Base-by-base conservation (phyloP, 169 alveolate genomes). In the Pseudocohnilembus persalinus region DNA sequence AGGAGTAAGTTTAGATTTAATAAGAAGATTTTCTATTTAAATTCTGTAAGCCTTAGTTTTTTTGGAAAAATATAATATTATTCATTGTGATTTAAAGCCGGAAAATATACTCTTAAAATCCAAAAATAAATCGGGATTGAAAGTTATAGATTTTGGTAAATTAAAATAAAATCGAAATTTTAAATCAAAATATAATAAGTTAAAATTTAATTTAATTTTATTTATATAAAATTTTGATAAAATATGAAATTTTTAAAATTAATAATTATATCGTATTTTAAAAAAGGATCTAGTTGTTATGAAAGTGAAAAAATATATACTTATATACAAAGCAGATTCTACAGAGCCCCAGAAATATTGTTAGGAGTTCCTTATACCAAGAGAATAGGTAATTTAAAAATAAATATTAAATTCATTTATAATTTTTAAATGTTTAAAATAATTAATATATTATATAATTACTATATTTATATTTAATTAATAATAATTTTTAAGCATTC, bases 61-160 rank as follows among this genome's bases (percentile, higher is more conserved):
- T 81, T 77, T 94, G 72, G 84, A 89, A 80, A 92, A 92, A 35
- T 81, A 88, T 73, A 88, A 89, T 29, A 88, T 96, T 29, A 92
- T 96, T 31, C 98, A 96, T 83, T 96, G 98, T 73, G 98, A 96
- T 77, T 88, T 96, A 76, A 96, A 96, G 76, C 98, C 98, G 26
- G 98, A 96, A 84, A 96, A 96, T 90, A 94, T 96, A 30, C 83
- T 96, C 31, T 65, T 94, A 29, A 94, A 90, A 34, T 78, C 87
- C 28, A 88, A 93, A n/a, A 93, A 91, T 68, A 90, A 92, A 83
- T 87, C 94, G 49, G 95, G 96, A 33, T 85, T 96, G 1, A 93
- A 96, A 88, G 83, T 96, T 75, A 94, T 94, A 34, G 98, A 96
- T 82, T 96, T 94, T 87, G 98, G 98, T 26, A n/a, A n/a, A n/a